phyloP scores from a whole-genome alignment of 2,329 filamentous ascomycete genomes.

The Calonectria leucothoes region DNA sequence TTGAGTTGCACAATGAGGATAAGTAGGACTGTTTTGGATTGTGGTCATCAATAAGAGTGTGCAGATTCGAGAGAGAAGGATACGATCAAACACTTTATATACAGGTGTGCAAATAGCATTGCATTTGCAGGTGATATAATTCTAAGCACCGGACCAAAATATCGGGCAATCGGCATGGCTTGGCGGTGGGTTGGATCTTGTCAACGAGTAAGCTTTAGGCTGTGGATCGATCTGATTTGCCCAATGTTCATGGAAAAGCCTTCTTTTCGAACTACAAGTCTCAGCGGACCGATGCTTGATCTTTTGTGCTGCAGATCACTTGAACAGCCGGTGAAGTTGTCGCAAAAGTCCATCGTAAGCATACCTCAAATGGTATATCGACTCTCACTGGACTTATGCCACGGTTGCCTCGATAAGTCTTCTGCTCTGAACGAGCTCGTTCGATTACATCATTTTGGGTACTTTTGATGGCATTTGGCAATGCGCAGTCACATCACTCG shows the following conservation, averaged over 20 bases:
- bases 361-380: background rate
- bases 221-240: background rate
- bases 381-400: background rate
- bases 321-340: background rate
- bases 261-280: too few species aligned
- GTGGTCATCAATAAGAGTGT: background rate
- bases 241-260: too few species aligned
- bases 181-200: background rate
- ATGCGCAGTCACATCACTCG: background rate
- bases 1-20: background rate
- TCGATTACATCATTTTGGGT: too few species aligned
- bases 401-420: too few species aligned
- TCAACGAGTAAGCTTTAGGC: background rate
- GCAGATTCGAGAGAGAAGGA: background rate
- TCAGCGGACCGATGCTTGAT: background rate
- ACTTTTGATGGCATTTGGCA: background rate
- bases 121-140: background rate
- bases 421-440: too few species aligned
- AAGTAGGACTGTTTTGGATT: background rate
- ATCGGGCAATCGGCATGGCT: background rate
- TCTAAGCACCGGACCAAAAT: background rate
- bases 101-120: background rate
- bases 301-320: background rate
- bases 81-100: background rate
- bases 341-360: background rate